These are phyloP conservation scores for Epipyxis sp. DNA, from an alignment of 108 stramenopile genomes.

Conservation along the genomic window DNA sequence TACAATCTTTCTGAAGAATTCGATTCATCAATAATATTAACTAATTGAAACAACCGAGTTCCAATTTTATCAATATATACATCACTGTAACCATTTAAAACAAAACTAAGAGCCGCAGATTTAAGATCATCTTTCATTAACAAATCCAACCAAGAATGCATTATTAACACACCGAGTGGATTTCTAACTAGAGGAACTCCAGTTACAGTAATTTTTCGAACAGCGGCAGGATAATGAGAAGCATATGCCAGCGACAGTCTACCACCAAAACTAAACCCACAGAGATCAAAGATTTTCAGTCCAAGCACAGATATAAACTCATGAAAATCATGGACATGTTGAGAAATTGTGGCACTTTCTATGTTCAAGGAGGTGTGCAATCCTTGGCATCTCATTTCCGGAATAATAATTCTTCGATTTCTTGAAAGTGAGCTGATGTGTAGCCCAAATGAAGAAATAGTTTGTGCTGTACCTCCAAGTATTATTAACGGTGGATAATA, in stretches of 20 bases:
- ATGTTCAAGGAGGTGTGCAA: background rate
- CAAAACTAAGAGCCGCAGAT: background rate
- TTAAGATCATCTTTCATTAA: background rate
- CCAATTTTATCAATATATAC: background rate
- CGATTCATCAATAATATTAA: background rate
- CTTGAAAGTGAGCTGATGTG: constrained; percentile 2
- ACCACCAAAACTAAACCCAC: constrained; percentile 21
- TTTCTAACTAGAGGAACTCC: background rate
- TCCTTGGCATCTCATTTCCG: constrained; percentile 19
- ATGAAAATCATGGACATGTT: constrained; percentile 15
- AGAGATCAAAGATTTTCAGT: background rate
- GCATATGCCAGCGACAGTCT: constrained; percentile 3
- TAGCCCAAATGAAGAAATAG: background rate
- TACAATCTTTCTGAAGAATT: background rate
- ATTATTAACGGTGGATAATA: constrained; percentile 8
- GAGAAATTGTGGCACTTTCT: background rate
- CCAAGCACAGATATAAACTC: background rate
- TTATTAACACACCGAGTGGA: background rate
- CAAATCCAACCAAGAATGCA: constrained; percentile 8
- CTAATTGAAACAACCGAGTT: background rate
- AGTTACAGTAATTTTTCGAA: background rate
- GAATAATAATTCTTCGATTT: constrained; percentile 10
- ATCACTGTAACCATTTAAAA: constrained; percentile 21
- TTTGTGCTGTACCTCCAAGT: constrained; percentile 27
- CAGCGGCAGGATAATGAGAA: constrained; percentile 11